Evolutionary conservation across 176 grass and related monocot species (phyloP), one percentile per base, ranked within the genome.

Genomic region (Cenchrus americanus): DNA sequence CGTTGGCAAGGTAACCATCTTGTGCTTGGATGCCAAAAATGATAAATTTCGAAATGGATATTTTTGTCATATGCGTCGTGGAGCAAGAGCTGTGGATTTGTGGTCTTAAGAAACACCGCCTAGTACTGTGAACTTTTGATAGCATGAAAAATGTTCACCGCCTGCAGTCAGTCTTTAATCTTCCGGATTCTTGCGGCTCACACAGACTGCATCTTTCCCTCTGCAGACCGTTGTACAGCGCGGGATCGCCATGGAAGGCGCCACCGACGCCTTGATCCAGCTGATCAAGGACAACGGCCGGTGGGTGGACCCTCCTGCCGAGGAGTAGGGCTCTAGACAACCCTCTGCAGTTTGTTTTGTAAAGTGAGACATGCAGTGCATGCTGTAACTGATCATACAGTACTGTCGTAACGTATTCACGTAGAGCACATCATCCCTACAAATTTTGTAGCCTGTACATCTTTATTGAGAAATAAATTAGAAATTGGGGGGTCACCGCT

Each of bases 251-350:
- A 98, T 98, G 96, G 96, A 98, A 66, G 80, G 82, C 17, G 96
- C 96, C 21, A 98, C 96, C 54, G 89, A 98, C 15, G 93, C 96
- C 46, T 93, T 95, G 80, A 93, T 95, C 88, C 91, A 95, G 85
- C 88, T 98, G 22, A 98, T 98, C 84, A 98, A 98, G 77, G 93
- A 95, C 62, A 62, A 98, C 22, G 96, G 89, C 30, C 91, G 96
- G 64, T 95, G 93, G 93, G 89, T 95, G 53, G 96, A 98, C 26
- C 96, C 96, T 59, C 87, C 92, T 49, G 62, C 67, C 8, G 91
- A 93, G 76, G 88, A 95, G 90, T 95, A 95, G 79, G 84, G 80
- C 26, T 67, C 60, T 73, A 73, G 61, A 3, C 10, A 12, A 61
- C n/a, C 22, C 14, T 60, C 57, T 73, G 73, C 74, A 78, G 79